Base-by-base conservation (phyloP, 768 basidiomycete genomes). In the Sporobolomyces phaffii region DNA sequence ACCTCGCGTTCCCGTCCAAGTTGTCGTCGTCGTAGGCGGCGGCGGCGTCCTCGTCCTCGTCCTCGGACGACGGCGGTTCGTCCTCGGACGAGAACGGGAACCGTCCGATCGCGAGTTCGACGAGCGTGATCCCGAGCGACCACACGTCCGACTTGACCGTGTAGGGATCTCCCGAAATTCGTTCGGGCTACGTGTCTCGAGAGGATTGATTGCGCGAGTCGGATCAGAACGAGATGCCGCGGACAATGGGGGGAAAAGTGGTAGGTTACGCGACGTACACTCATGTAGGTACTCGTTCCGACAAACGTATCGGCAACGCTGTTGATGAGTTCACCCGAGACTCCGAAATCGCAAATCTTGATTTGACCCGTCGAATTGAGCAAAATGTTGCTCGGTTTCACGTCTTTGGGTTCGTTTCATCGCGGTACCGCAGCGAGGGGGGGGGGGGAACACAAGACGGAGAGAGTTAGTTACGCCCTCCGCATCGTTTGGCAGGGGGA, bases 311-410 rank as follows among this genome's bases (percentile, higher is more conserved):
- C 93, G 41, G 96, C 96, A 69, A 98, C 94, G 11, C 91, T 93
- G 79, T 98, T 98, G 80, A 98, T 94, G 74, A 99, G 83, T 78
- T 99, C 96, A 38, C 96, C 96, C 2, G 93, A 97, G 10, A 99
- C 96, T 43, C 96, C 96, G 77, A 98, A 99, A 78, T 99, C 96
- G 75, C 94, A 97, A 60, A 99, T 93, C 81, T 99, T 99, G 83
- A 98, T 93, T 73, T 96, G 87, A 34, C 96, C 96, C 52, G 82
- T 81, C 10, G 94, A 96, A 76, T 97, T 98, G 80, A 83, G 91
- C 49, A 98, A 82, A 70, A 99, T 96, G 76, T 99, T 99, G 17
- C 92, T 96, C 33, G 96, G 96, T 79, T 99, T 99, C 83, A 99
- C 97, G 77, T 98, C 96, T 98, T 74, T 18, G n/a, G 33, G 56